Conservation (phyloP, 1,139 yeast species). For the Debaryomycetaceae sp. region DNA sequence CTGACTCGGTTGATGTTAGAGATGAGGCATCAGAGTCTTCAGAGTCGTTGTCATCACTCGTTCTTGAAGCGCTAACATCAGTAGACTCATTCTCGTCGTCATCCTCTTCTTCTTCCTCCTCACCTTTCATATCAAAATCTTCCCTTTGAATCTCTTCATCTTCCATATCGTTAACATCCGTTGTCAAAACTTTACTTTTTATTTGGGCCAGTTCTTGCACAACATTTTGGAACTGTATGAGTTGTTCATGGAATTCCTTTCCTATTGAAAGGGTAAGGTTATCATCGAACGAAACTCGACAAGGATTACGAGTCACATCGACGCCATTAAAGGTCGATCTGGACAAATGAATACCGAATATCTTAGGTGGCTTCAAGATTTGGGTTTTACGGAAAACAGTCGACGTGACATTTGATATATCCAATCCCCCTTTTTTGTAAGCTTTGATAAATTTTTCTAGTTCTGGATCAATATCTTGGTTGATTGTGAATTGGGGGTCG, state of each 20-base stretch:
- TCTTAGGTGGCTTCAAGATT: slow-evolving; percentile 63
- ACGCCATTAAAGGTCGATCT: slow-evolving; percentile 77
- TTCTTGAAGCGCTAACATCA: slow-evolving; percentile 7
- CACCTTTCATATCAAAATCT: slow-evolving; percentile 39
- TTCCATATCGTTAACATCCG: slow-evolving; percentile 44
- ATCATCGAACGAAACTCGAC: slow-evolving; percentile 67
- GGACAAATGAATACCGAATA: slow-evolving; percentile 74
- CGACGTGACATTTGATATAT: slow-evolving; percentile 49
- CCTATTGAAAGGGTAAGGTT: slow-evolving; percentile 50
- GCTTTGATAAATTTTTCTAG: slow-evolving; percentile 43
- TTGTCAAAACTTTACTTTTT: slow-evolving; percentile 33
- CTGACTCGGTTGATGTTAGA: slow-evolving; percentile 9
- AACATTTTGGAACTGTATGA: slow-evolving; percentile 31
- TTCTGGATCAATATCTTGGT: slow-evolving; percentile 53
- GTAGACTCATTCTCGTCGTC: slow-evolving; percentile 11
- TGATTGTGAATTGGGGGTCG: slow-evolving; percentile 43
- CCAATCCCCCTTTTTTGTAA: slow-evolving; percentile 43
- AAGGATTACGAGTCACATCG: slow-evolving; percentile 69
- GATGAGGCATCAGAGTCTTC: slow-evolving; percentile 20
- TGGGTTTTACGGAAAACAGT: slow-evolving; percentile 64
- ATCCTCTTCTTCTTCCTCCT: slow-evolving; percentile 18
- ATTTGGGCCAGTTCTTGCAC: slow-evolving; percentile 17
- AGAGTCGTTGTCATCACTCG: slow-evolving; percentile 13
- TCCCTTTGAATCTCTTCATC: slow-evolving; percentile 42
- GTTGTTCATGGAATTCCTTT: slow-evolving; percentile 36